Evolutionary conservation across 2,329 filamentous ascomycete genomes (phyloP).

Genomic region (Colletotrichum musae): DNA sequence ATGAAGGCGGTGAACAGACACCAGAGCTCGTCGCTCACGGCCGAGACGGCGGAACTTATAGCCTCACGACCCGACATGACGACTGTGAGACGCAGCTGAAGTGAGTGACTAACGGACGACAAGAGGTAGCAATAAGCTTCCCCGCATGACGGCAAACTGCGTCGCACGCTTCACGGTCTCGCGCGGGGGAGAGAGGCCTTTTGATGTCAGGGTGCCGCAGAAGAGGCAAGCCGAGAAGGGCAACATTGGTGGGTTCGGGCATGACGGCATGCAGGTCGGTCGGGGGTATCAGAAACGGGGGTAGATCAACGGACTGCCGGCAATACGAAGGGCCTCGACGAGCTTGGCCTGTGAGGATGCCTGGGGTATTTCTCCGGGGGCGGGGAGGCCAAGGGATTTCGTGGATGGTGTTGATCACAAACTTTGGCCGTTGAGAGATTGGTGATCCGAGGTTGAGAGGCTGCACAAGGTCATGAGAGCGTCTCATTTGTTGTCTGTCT

Average conservation of each 20-base stretch:
- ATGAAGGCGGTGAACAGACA: slow-evolving; percentile 22
- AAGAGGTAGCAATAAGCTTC: slow-evolving; percentile 24
- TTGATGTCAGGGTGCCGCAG: slow-evolving; percentile 10
- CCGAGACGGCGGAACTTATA: slow-evolving; percentile 15
- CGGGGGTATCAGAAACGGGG: slow-evolving; percentile 22
- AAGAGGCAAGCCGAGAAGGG: slow-evolving; percentile 1
- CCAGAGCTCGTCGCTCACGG: slow-evolving; percentile 22
- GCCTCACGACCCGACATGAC: slow-evolving; percentile 23
- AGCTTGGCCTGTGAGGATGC: slow-evolving; percentile 22
- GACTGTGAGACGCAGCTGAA: background rate
- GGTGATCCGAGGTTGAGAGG: background rate
- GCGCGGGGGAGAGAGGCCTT: slow-evolving; percentile 2
- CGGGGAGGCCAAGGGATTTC: background rate
- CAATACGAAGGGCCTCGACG: slow-evolving; percentile 1
- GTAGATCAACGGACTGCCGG: slow-evolving; percentile 24
- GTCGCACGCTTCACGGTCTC: background rate
- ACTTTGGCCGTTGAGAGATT: background rate
- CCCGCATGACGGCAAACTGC: slow-evolving; percentile 18
- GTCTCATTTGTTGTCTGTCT: slow-evolving; percentile 12
- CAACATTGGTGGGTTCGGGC: background rate
- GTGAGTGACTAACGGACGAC: background rate
- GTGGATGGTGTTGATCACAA: background rate
- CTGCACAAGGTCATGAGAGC: background rate
- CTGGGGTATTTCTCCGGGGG: slow-evolving; percentile 5
- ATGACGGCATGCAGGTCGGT: slow-evolving; percentile 36